Evolutionary conservation across 352 stramenopile species (phyloP).

Genomic region (Phytophthora megakarya): DNA sequence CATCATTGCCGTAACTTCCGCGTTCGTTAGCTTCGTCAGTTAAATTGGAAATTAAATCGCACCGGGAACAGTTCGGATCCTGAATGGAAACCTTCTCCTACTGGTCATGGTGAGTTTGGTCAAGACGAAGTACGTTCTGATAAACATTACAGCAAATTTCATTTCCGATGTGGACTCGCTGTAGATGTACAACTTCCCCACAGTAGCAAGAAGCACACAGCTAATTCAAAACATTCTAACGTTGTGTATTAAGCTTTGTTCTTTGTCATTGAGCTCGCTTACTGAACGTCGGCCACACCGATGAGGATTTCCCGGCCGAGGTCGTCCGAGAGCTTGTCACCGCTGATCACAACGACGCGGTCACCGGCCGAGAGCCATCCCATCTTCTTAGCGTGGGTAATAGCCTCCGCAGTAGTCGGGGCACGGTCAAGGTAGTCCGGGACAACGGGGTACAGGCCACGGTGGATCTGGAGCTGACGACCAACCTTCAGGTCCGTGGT

Average conservation of each 20-base stretch:
- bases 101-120: too few relatives aligned
- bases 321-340: slow-evolving; percentile 79
- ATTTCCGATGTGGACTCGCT: too few relatives aligned
- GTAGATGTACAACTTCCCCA: too few relatives aligned
- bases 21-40: too few relatives aligned
- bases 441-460: slow-evolving; percentile 77
- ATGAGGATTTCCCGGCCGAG: slow-evolving; percentile 86
- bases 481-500: slow-evolving; percentile 88
- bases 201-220: too few relatives aligned
- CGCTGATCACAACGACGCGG: slow-evolving; percentile 88
- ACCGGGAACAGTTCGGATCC: too few relatives aligned
- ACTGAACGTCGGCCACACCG: slow-evolving; percentile 79
- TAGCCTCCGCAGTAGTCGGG: slow-evolving; percentile 84
- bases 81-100: too few relatives aligned
- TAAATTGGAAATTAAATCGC: too few relatives aligned
- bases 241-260: slow-evolving; percentile 23
- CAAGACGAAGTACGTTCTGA: too few relatives aligned
- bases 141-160: too few relatives aligned
- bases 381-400: slow-evolving; percentile 90
- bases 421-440: slow-evolving; percentile 58
- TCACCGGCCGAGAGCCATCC: slow-evolving; percentile 90
- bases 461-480: slow-evolving; percentile 92
- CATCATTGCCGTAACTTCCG: too few relatives aligned
- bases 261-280: slow-evolving; percentile 29
- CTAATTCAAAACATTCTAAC: slow-evolving; percentile 36